Percentiles rank a stretch among this genome's conserved stretches.
Evolutionary conservation across 768 basidiomycete species (phyloP).

Genomic region (Arthromyces matolae): DNA sequence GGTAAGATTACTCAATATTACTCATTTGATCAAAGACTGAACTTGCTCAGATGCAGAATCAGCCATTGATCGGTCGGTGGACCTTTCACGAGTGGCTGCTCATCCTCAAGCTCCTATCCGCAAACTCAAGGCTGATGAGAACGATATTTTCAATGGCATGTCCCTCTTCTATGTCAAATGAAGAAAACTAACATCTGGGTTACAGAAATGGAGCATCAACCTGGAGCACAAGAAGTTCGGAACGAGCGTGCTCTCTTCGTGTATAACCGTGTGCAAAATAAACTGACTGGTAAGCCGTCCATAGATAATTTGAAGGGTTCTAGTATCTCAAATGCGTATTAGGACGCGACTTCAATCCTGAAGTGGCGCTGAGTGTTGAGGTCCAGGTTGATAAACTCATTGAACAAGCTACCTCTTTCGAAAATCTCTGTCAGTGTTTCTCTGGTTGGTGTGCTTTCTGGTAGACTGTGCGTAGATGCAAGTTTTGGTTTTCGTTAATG

Average conservation of each 20-base stretch:
- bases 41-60: slow-evolving; percentile 38
- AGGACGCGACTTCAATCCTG: slow-evolving; percentile 94
- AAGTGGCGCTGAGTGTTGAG: slow-evolving; percentile 65
- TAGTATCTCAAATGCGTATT: too few species aligned
- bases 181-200: too few species aligned
- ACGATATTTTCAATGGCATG: slow-evolving; percentile 87
- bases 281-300: slow-evolving; percentile 73
- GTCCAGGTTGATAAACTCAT: slow-evolving; percentile 93
- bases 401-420: slow-evolving; percentile 86
- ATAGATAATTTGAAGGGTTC: too few species aligned
- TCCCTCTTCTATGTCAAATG: neutral
- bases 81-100: slow-evolving; percentile 62
- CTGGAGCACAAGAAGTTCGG: slow-evolving; percentile 77
- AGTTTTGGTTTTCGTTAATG: neutral
- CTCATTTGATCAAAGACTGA: too few species aligned
- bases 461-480: slow-evolving; percentile 32
- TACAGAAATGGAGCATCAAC: slow-evolving; percentile 44
- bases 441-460: slow-evolving; percentile 93
- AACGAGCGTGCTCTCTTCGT: slow-evolving; percentile 90
- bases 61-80: slow-evolving; percentile 54
- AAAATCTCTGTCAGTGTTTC: slow-evolving; percentile 96
- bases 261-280: slow-evolving; percentile 92
- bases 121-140: slow-evolving; percentile 87
- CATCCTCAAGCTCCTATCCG: slow-evolving; percentile 79
- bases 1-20: slow-evolving; percentile 46